phyloP scores from a whole-genome alignment of 495 filamentous ascomycete genomes.

The Penicillium riverlandense region DNA sequence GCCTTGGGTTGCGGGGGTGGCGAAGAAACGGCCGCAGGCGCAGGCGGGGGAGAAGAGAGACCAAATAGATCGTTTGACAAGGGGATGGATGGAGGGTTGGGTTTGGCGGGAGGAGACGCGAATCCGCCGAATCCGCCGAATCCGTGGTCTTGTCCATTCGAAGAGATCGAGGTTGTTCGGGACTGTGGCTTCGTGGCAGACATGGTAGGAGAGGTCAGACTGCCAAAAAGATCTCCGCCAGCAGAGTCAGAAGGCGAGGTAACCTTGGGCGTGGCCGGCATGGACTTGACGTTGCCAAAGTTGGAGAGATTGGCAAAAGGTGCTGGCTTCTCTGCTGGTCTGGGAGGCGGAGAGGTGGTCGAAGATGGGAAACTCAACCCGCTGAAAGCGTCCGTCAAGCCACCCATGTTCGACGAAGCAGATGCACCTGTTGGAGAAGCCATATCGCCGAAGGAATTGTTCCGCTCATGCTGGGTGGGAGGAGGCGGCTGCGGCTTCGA shows the following conservation, averaged over 20 bases:
- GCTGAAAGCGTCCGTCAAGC: conserved; percentile 83
- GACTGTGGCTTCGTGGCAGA: conserved; percentile 38
- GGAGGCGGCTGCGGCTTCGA: conserved; percentile 64
- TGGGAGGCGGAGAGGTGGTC: conserved; percentile 45
- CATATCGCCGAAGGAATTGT: conserved; percentile 61
- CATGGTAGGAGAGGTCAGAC: conserved; percentile 50
- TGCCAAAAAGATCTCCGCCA: conserved; percentile 71
- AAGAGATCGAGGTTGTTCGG: conserved; percentile 35
- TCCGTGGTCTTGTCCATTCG: conserved; percentile 47
- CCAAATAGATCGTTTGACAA: conserved; percentile 71
- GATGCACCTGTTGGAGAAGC: conserved; percentile 45
- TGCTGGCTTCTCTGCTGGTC: conserved; percentile 48
- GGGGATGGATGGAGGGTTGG: conserved; percentile 35
- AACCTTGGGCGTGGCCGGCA: conserved; percentile 43
- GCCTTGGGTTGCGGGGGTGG: conserved; percentile 27
- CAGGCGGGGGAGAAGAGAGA: conserved; percentile 52
- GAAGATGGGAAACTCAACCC: conserved; percentile 62
- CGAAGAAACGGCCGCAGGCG: conserved; percentile 37
- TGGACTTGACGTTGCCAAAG: conserved; percentile 50
- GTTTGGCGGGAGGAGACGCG: conserved; percentile 35
- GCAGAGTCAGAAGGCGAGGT: conserved; percentile 47
- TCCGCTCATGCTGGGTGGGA: conserved; percentile 50
- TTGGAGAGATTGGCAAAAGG: conserved; percentile 69
- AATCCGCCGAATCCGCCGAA: conserved; percentile 38
- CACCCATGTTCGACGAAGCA: conserved; percentile 54